These are phyloP conservation scores for Drosera capensis DNA, from an alignment of 148 eudicot genomes.

Conservation along the genomic window DNA sequence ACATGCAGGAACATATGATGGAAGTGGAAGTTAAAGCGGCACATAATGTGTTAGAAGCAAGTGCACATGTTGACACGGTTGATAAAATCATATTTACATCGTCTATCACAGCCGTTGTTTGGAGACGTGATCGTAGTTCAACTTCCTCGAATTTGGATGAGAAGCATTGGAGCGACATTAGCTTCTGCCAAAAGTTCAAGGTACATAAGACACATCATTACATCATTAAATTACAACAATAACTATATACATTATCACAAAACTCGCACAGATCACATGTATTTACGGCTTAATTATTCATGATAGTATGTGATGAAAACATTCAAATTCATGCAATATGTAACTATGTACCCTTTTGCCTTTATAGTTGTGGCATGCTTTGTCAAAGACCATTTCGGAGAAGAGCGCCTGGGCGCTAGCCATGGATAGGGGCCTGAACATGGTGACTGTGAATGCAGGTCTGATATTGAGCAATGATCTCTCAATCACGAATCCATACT, in stretches of 20 bases:
- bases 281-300: not conserved
- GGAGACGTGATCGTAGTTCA: slow-evolving; percentile 16
- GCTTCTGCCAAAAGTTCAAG: slow-evolving; percentile 39
- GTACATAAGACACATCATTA: slow-evolving; percentile 7
- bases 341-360: too few relatives aligned
- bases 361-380: slow-evolving; percentile 47
- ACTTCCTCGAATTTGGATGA: slow-evolving; percentile 24
- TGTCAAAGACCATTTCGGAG: slow-evolving; percentile 47
- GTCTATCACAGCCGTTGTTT: slow-evolving; percentile 41
- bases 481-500: slow-evolving; percentile 25
- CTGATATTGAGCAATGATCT: slow-evolving; percentile 20
- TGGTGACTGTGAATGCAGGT: slow-evolving; percentile 46
- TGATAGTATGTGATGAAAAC: too few relatives aligned
- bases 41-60: slow-evolving; percentile 54
- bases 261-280: too few relatives aligned
- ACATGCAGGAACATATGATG: slow-evolving; percentile 34
- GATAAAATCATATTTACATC: slow-evolving; percentile 47
- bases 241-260: too few relatives aligned
- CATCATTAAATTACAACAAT: too few relatives aligned
- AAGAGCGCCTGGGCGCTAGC: slow-evolving; percentile 57
- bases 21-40: slow-evolving; percentile 54
- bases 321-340: too few relatives aligned
- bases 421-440: slow-evolving; percentile 47
- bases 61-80: slow-evolving; percentile 38
- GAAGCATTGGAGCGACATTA: slow-evolving; percentile 36